These are phyloP conservation scores for Spathaspora sp. DNA, from an alignment of 1,139 yeast species.

Conservation along the genomic window DNA sequence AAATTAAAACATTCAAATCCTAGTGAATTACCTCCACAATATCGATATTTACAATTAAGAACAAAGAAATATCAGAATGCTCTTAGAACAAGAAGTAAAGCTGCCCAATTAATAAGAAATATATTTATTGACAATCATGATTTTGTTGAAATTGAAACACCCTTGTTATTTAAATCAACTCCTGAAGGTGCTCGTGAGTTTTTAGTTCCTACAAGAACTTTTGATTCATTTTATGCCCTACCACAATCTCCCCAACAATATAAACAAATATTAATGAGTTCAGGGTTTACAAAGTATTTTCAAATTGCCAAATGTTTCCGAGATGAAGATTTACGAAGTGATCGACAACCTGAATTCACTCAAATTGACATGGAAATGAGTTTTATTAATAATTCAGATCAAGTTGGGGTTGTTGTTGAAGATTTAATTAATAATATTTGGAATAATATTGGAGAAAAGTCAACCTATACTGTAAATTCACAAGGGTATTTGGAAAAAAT, in stretches of 20 bases:
- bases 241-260: slow-evolving; percentile 99
- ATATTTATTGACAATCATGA: slow-evolving; percentile 42
- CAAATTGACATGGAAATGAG: slow-evolving; percentile 95
- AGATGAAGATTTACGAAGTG: slow-evolving; percentile 92
- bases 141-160: slow-evolving; percentile 90
- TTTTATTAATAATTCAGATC: slow-evolving; percentile 65
- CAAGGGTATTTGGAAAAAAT: slow-evolving; percentile 24
- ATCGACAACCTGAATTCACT: slow-evolving; percentile 96
- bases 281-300: slow-evolving; percentile 83
- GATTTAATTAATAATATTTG: slow-evolving; percentile 56
- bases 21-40: slow-evolving; percentile 68
- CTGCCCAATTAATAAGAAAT: slow-evolving; percentile 55
- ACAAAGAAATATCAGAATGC: slow-evolving; percentile 59
- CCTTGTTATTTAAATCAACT: slow-evolving; percentile 86
- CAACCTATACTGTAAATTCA: slow-evolving; percentile 34
- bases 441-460: slow-evolving; percentile 44
- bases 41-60: slow-evolving; percentile 77
- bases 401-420: slow-evolving; percentile 66
- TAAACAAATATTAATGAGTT: slow-evolving; percentile 90
- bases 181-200: slow-evolving; percentile 99
- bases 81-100: slow-evolving; percentile 59
- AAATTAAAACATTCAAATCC: slow-evolving; percentile 52
- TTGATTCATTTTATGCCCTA: slow-evolving; percentile 72
- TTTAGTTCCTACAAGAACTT: slow-evolving; percentile 80
- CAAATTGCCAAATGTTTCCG: slow-evolving; percentile 93